phyloP scores from a whole-genome alignment of 768 basidiomycete genomes.

The Boletus insuetus region DNA sequence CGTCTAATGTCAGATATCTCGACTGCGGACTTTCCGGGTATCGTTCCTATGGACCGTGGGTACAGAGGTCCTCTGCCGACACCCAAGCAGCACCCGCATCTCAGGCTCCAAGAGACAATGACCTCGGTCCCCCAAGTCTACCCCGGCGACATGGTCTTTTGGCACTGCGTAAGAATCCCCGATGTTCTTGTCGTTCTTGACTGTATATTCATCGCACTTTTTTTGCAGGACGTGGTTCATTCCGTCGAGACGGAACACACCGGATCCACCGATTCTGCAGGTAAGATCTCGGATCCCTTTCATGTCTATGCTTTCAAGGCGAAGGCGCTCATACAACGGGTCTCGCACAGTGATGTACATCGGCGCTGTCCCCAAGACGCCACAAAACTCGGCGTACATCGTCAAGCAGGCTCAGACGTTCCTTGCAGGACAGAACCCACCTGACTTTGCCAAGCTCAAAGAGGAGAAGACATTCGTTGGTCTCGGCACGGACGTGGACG shows the following conservation, averaged over 20 bases:
- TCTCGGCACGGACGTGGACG: slow-evolving; percentile 40
- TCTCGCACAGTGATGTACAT: slow-evolving; percentile 67
- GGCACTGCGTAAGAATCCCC: slow-evolving; percentile 53
- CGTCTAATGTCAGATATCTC: slow-evolving; percentile 39
- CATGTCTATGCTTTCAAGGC: neutral
- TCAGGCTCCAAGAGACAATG: slow-evolving; percentile 63
- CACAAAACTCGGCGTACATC: slow-evolving; percentile 59
- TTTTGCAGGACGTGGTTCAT: slow-evolving; percentile 42
- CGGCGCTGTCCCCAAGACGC: slow-evolving; percentile 65
- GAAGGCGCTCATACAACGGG: neutral
- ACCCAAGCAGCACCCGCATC: slow-evolving; percentile 61
- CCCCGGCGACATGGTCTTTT: slow-evolving; percentile 78
- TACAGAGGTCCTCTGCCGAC: slow-evolving; percentile 47
- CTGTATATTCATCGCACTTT: neutral
- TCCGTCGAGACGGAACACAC: slow-evolving; percentile 50
- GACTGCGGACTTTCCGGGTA: slow-evolving; percentile 52
- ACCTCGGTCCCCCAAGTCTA: slow-evolving; percentile 65
- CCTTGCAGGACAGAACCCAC: slow-evolving; percentile 57
- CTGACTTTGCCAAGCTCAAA: slow-evolving; percentile 61
- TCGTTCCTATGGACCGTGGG: slow-evolving; percentile 25
- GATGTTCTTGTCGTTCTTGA: neutral
- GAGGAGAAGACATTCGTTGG: slow-evolving; percentile 40
- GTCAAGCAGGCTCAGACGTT: slow-evolving; percentile 62
- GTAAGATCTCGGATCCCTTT: slow-evolving; percentile 26
- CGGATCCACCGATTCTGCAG: slow-evolving; percentile 55